Percentiles rank a stretch among this genome's conserved stretches.
phyloP scores from a whole-genome alignment of 2,329 filamentous ascomycete species.

The Cercospora berteroae region DNA sequence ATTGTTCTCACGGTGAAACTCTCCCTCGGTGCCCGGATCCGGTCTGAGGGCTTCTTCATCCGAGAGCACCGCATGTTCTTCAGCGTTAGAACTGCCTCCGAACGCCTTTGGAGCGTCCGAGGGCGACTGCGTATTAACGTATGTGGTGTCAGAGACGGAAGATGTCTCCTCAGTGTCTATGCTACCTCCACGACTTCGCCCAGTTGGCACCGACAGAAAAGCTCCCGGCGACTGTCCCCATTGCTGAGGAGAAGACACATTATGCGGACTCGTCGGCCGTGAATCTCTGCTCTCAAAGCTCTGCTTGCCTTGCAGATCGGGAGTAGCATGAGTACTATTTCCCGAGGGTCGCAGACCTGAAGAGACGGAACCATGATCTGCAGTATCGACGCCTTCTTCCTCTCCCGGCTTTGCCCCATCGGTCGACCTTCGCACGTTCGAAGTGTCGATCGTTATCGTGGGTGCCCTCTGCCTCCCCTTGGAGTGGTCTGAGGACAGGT shows the following conservation, averaged over 20 bases:
- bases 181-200: constrained; percentile 64
- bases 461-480: constrained; percentile 41
- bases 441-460: constrained; percentile 54
- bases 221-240: constrained; percentile 52
- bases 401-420: constrained; percentile 36
- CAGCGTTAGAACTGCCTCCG: constrained; percentile 33
- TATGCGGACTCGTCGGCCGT: constrained; percentile 65
- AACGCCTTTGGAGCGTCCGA: constrained; percentile 32
- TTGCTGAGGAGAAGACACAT: constrained; percentile 62
- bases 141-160: constrained; percentile 62
- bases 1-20: constrained; percentile 74
- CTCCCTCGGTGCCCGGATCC: constrained; percentile 70
- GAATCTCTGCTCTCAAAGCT: constrained; percentile 66
- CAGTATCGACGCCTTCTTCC: constrained; percentile 36
- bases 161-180: constrained; percentile 61
- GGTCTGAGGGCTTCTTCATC: constrained; percentile 70
- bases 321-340: constrained; percentile 30
- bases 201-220: constrained; percentile 62
- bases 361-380: constrained; percentile 17
- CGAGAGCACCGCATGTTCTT: constrained; percentile 55
- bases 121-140: constrained; percentile 49
- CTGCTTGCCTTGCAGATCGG: constrained; percentile 55
- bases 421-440: constrained; percentile 43
- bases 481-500: not conserved
- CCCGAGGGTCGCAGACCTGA: constrained; percentile 21